Conservation (phyloP, 2,329 filamentous ascomycete species). For the Alternaria ventricosa region DNA sequence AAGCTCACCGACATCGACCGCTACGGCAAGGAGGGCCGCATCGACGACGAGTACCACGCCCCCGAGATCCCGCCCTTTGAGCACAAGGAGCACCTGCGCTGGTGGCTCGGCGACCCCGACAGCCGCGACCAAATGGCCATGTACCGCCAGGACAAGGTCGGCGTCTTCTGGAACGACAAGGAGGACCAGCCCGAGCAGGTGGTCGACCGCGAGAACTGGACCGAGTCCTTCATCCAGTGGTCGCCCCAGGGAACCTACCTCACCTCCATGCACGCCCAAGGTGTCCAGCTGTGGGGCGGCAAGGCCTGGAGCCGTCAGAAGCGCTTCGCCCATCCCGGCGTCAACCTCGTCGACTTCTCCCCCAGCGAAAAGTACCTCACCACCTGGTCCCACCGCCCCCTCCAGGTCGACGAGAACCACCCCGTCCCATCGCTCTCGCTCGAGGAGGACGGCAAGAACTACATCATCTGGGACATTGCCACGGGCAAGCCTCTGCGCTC, state of each 20-base stretch:
- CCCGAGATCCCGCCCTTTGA: conserved; percentile 84
- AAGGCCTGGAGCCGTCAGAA: conserved; percentile 87
- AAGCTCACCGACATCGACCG: conserved; percentile 98
- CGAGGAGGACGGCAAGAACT: conserved; percentile 99
- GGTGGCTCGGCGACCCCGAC: conserved; percentile 87
- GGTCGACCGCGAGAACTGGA: conserved; percentile 95
- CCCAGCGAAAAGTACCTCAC: conserved; percentile 91
- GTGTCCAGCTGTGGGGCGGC: conserved; percentile 97
- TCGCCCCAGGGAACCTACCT: conserved; percentile 93
- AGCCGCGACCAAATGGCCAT: conserved; percentile 95
- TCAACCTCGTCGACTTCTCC: conserved; percentile 96
- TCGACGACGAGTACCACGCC: conserved; percentile 87
- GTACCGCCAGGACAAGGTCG: conserved; percentile 89
- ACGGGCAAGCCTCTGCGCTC: conserved; percentile 89
- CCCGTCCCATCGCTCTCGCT: conserved; percentile 73
- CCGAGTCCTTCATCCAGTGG: conserved; percentile 97
- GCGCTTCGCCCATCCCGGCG: conserved; percentile 92
- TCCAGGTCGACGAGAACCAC: conserved; percentile 89
- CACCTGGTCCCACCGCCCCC: conserved; percentile 95
- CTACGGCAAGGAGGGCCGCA: conserved; percentile 89
- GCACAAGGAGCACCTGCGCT: conserved; percentile 93
- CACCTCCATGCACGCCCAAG: conserved; percentile 92
- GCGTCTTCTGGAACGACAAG: conserved; percentile 98
- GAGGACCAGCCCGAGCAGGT: conserved; percentile 86
- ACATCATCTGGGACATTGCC: conserved; percentile 96